phyloP scores from a whole-genome alignment of 129 eudicot genomes.

The Saussurea involucrata region DNA sequence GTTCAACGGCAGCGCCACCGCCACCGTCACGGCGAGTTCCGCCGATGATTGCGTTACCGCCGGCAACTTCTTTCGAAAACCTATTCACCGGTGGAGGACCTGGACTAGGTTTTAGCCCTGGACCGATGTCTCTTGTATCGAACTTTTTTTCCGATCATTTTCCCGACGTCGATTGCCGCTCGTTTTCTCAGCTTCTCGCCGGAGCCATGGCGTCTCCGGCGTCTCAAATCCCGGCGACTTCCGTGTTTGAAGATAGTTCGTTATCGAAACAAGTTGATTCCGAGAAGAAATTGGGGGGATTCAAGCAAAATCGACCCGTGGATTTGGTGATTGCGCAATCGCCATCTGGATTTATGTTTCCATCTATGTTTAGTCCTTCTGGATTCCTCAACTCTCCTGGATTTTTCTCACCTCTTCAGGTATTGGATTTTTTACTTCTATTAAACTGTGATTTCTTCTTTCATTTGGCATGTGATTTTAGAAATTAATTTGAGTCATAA shows the following conservation, averaged over 20 bases:
- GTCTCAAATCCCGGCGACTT: slow-evolving; percentile 15
- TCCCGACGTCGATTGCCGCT: slow-evolving; percentile 49
- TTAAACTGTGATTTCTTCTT: not conserved
- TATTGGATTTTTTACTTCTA: not conserved
- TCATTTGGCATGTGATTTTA: not conserved
- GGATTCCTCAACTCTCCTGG: slow-evolving; percentile 75
- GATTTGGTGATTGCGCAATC: slow-evolving; percentile 64
- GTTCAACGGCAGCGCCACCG: slow-evolving; percentile 23
- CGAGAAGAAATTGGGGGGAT: slow-evolving; percentile 50
- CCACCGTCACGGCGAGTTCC: slow-evolving; percentile 33
- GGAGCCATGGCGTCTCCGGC: slow-evolving; percentile 87
- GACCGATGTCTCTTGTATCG: slow-evolving; percentile 87
- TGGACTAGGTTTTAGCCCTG: slow-evolving; percentile 69
- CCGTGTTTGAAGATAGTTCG: not conserved
- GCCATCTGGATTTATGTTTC: slow-evolving; percentile 50
- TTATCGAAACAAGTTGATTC: slow-evolving; percentile 8
- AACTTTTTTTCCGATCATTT: slow-evolving; percentile 53
- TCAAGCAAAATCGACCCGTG: slow-evolving; percentile 70
- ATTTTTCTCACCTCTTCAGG: slow-evolving; percentile 83
- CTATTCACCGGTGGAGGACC: slow-evolving; percentile 67
- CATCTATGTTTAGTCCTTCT: slow-evolving; percentile 66
- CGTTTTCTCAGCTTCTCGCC: slow-evolving; percentile 91
- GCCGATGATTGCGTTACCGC: slow-evolving; percentile 67
- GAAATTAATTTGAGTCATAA: not conserved
- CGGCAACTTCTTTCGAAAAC: slow-evolving; percentile 58